Base-by-base conservation (phyloP, 1,284 basidiomycete genomes). In the Fomitopsis palustris region DNA sequence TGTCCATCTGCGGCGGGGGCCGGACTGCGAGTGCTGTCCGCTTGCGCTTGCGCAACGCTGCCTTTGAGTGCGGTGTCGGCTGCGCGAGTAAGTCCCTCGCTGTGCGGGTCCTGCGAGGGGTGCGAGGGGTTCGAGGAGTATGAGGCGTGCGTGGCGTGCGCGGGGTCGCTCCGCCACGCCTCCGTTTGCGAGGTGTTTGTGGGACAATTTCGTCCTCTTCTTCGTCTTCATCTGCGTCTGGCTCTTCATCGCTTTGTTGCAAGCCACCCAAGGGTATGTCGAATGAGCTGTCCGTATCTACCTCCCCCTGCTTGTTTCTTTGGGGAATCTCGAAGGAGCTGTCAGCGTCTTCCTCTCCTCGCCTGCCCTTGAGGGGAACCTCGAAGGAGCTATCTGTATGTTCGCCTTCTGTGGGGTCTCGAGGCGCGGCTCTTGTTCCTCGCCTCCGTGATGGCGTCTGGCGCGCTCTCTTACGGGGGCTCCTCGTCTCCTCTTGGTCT, bases 1-100 rank as follows among this genome's bases (percentile, higher is more conserved):
- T 41, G 61, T 63, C 58, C 62, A 61, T 73, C 43, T 75, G 67
- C 55, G 75, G 70, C 38, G 78, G 70, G 61, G 75, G 62, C 58
- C 74, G 71, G 35, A 79, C 66, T 10, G 72, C 67, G 21, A 72
- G 63, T 45, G 68, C 68, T 38, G 74, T 75, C 62, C 69, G 74
- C 56, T 68, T 71, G 23, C 78, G 75, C 42, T 75, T 75, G 54
- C 72, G 74, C 29, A 87, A 75, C 6, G 82, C 81, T 4, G 81
- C 81, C 67, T 87, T 87, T 9, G 87, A 87, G 67, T 87, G 86
- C 19, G 88, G 87, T 0, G 87, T 89, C 4, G 87, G 85, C 29
- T 80, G 80, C 1, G 77, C 83, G 16, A 81, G 64, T 38, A 65
- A 12, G 68, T 64, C 56, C 39, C 59, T 51, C 67, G 54, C 63